Evolutionary conservation across 345 rosid species (phyloP).

Genomic region (Bruguiera gymnorhiza): DNA sequence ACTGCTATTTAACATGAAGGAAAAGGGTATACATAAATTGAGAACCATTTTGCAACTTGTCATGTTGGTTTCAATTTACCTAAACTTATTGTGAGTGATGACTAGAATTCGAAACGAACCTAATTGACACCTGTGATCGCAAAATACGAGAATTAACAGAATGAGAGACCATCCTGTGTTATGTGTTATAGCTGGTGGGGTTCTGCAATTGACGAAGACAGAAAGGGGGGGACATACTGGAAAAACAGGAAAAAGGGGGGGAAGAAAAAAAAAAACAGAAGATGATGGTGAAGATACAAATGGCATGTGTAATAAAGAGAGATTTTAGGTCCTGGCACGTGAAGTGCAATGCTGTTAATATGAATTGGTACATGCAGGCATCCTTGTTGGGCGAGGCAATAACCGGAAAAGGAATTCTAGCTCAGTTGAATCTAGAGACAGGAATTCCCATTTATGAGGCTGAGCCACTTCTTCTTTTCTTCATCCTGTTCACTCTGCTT

Average conservation of each 20-base stretch:
- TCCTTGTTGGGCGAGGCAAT: conserved; percentile 83
- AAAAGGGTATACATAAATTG: too few relatives aligned
- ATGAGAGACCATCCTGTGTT: too few relatives aligned
- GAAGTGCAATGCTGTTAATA: not conserved
- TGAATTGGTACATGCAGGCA: conserved; percentile 44
- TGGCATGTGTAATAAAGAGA: not conserved
- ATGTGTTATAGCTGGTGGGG: too few relatives aligned
- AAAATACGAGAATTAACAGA: too few relatives aligned
- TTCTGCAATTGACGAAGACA: too few relatives aligned
- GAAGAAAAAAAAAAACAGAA: not conserved
- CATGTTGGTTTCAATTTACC: not conserved
- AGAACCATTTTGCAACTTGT: not conserved
- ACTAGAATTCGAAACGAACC: too few relatives aligned
- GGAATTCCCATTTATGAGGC: conserved; percentile 97
- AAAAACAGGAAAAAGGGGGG: too few relatives aligned
- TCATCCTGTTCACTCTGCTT: conserved; percentile 83
- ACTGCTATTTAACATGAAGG: not conserved
- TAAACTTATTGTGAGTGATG: not conserved
- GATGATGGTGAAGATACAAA: not conserved
- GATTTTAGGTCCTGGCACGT: not conserved
- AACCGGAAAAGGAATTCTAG: conserved; percentile 88
- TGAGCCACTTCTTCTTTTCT: conserved; percentile 96
- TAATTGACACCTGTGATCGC: too few relatives aligned
- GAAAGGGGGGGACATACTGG: too few relatives aligned
- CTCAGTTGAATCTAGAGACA: conserved; percentile 82